Conservation (phyloP, 805 yeast genomes). For the Saturnispora sekii region DNA sequence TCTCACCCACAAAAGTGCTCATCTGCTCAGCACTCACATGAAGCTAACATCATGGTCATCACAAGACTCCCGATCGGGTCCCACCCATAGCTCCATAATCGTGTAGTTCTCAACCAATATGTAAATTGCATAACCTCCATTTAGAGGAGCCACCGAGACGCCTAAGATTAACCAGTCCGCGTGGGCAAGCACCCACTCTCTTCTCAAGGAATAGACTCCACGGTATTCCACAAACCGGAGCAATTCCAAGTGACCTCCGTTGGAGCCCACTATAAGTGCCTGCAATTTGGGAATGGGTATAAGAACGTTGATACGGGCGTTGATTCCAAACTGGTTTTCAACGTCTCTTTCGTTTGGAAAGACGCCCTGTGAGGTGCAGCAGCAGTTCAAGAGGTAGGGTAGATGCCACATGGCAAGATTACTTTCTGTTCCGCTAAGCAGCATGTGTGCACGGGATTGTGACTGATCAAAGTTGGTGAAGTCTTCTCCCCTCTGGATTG, state of each 20-base stretch:
- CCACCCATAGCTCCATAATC: conserved; percentile 1
- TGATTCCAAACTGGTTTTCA: conserved; percentile 16
- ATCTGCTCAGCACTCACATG: not conserved
- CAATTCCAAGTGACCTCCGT: conserved; percentile 33
- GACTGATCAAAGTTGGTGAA: too few relatives aligned
- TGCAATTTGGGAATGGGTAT: conserved; percentile 31
- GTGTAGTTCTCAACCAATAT: not conserved
- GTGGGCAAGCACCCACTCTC: conserved; percentile 34
- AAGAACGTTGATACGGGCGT: conserved; percentile 21
- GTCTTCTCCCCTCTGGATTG: too few relatives aligned
- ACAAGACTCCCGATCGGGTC: not conserved
- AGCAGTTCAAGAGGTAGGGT: not conserved
- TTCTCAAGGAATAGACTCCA: conserved; percentile 33
- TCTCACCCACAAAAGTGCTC: not conserved
- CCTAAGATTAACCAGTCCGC: conserved; percentile 3
- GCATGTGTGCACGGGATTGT: not conserved
- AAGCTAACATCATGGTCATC: not conserved
- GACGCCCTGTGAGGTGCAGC: not conserved
- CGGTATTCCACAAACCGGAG: conserved; percentile 34
- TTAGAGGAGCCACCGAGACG: not conserved
- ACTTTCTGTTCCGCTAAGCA: not conserved
- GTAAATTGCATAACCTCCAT: not conserved
- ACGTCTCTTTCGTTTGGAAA: conserved; percentile 1
- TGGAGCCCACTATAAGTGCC: conserved; percentile 34
- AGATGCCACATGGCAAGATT: conserved; percentile 3